Evolutionary conservation across 2,329 filamentous ascomycete genomes (phyloP).

Genomic region (Tolypocladium inflatum): DNA sequence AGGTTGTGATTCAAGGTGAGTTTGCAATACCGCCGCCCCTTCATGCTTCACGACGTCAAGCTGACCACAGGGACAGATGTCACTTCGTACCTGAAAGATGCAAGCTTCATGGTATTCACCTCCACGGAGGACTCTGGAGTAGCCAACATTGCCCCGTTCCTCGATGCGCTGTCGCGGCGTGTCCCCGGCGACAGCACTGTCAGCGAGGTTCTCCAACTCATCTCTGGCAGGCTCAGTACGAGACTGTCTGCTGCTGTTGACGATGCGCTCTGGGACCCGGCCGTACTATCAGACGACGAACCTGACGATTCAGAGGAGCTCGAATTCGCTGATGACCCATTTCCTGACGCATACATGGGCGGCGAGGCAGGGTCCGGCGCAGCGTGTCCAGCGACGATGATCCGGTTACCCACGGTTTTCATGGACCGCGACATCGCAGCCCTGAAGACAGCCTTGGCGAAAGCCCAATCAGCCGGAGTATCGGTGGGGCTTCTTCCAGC

Average conservation of each 20-base stretch:
- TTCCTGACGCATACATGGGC: not conserved
- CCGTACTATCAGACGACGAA: not conserved
- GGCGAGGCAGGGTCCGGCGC: too few relatives aligned
- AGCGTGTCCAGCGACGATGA: too few relatives aligned
- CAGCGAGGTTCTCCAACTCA: constrained; percentile 6
- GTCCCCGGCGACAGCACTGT: constrained; percentile 21
- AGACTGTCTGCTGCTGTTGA: not conserved
- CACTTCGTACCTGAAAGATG: constrained; percentile 26
- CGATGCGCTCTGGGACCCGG: too few relatives aligned
- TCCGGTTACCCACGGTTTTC: too few relatives aligned
- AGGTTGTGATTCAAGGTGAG: constrained; percentile 25
- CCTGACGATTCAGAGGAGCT: not conserved
- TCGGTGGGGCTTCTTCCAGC: constrained; percentile 54
- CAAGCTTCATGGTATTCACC: constrained; percentile 33
- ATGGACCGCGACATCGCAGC: not conserved
- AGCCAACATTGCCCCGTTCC: constrained; percentile 30
- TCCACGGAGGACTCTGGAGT: constrained; percentile 23
- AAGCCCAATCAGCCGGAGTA: constrained; percentile 56
- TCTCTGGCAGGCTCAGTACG: constrained; percentile 6
- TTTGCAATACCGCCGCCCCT: not conserved
- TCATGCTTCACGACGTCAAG: not conserved
- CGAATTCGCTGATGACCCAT: not conserved
- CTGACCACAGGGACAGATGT: constrained; percentile 13
- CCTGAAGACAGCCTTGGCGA: constrained; percentile 28
- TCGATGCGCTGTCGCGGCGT: constrained; percentile 26